Evolutionary conservation across 192 early-diverging fungal species (phyloP), one percentile per base, ranked within the genome.

Genomic region (Coemansia javaensis): DNA sequence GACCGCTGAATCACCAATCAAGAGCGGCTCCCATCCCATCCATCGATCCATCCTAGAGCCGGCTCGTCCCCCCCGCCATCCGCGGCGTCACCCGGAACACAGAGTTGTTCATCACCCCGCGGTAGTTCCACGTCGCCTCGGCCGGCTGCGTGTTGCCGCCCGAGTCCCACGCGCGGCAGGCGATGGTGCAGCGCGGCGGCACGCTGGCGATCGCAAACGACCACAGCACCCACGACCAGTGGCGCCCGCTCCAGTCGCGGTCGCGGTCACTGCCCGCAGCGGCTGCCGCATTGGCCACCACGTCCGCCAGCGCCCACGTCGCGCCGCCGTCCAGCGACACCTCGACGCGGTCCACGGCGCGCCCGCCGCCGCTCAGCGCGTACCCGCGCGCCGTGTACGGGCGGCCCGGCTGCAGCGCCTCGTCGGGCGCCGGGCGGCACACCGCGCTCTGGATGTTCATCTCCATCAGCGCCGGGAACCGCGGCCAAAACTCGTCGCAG

Each of bases 181-280:
- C 44, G 40, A 96, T 69, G 40, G 82, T 58, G 52, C 82, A 66
- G 47, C 65, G 45, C 15, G 42, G 23, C 9, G 56, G 36, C 30
- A 70, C 55, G 25, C 48, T 53, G 36, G 66, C 39, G 16, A 93
- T 74, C 22, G 53, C 50, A 30, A 75, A 85, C 27, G 85, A 74
- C 90, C 90, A 95, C 32, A 87, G 65, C 21, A 84, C 85, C 93
- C 93, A 93, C 28, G 89, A 81, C 90, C 90, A 96, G 21, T 73
- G 76, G 54, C 50, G 47, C 22, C 43, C 56, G 8, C 49, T 20
- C 61, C 62, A 67, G 37, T 78, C 50, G 47, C 62, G 57, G 45
- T 66, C 32, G 38, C 52, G 40, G 15, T 36, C 22, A 0, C 18
- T 21, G 21, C 11, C 28, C 5, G 28, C 5, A 23, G 13, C 36